Conservation (phyloP, 1,284 basidiomycete species). For the Pseudomicrostroma phylloplanum region DNA sequence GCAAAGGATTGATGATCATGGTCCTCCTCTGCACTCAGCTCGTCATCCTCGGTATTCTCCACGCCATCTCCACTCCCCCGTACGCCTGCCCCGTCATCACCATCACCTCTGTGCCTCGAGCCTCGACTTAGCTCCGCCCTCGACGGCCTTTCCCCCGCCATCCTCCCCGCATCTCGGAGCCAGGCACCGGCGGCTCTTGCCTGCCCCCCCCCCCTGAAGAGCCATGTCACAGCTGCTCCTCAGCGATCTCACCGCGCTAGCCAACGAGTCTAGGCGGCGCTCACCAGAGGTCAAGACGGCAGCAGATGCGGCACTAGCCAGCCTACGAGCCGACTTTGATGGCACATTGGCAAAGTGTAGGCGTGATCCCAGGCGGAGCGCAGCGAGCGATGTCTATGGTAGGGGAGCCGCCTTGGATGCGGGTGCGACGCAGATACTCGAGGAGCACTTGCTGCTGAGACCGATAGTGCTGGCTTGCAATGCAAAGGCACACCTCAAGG, state of each 20-base stretch:
- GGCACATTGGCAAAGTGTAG: conserved; percentile 15
- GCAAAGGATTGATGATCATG: no score
- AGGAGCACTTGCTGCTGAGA: conserved; percentile 65
- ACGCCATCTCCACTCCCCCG: no score
- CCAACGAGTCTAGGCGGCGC: conserved; percentile 44
- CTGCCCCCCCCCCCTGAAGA: not conserved
- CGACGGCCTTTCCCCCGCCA: no score
- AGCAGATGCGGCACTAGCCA: conserved; percentile 29
- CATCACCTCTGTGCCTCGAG: no score
- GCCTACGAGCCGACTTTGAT: conserved; percentile 30
- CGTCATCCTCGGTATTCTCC: no score
- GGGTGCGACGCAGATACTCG: not conserved
- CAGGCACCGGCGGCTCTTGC: not conserved
- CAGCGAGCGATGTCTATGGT: not conserved
- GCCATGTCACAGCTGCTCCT: conserved; percentile 42
- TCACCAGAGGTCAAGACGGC: conserved; percentile 44
- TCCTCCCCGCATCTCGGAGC: no score
- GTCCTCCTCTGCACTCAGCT: no score
- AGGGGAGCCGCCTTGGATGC: not conserved
- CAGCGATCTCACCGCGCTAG: conserved; percentile 41
- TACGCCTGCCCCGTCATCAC: no score
- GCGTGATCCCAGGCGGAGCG: not conserved
- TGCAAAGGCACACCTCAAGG: conserved; percentile 78
- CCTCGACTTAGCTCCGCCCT: no score
- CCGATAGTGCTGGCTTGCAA: conserved; percentile 91